These are phyloP conservation scores for Leptodontidium sp. DNA, from an alignment of 2,329 filamentous ascomycete genomes.

Conservation along the genomic window DNA sequence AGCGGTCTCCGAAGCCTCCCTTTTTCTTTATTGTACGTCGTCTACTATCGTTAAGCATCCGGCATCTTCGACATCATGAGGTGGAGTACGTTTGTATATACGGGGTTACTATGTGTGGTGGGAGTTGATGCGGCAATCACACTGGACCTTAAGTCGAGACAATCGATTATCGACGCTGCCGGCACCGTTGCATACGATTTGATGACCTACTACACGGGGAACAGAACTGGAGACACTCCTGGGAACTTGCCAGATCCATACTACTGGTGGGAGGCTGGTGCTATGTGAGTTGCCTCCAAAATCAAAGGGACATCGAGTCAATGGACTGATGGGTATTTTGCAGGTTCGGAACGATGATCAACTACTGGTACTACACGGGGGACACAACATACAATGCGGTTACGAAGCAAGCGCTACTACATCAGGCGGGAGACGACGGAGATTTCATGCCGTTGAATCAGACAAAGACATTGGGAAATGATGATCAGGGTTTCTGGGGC, in stretches of 20 bases:
- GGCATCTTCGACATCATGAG: constrained; percentile 27
- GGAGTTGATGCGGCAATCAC: constrained; percentile 37
- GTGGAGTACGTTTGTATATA: constrained; percentile 15
- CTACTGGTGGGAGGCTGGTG: constrained; percentile 73
- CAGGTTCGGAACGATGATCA: constrained; percentile 70
- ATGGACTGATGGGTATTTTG: constrained; percentile 62
- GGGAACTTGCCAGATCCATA: constrained; percentile 62
- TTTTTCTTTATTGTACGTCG: background rate
- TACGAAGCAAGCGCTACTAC: constrained; percentile 72
- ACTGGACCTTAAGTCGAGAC: constrained; percentile 37
- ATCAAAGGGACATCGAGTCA: background rate
- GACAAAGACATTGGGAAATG: constrained; percentile 67
- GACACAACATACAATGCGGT: constrained; percentile 71
- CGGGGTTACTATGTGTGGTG: constrained; percentile 33
- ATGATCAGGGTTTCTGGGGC: constrained; percentile 79
- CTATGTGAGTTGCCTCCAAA: constrained; percentile 56
- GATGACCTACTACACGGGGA: constrained; percentile 61
- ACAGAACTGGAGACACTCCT: constrained; percentile 57
- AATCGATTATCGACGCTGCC: constrained; percentile 46
- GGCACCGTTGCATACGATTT: constrained; percentile 54
- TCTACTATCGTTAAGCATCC: background rate
- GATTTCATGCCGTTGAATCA: constrained; percentile 83
- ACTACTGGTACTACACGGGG: constrained; percentile 86
- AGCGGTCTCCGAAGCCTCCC: background rate
- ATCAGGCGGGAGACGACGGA: constrained; percentile 73